Evolutionary conservation across 163 green algal genomes (phyloP), one percentile per base, ranked within the genome.

Genomic region (Chlorella variabilis): DNA sequence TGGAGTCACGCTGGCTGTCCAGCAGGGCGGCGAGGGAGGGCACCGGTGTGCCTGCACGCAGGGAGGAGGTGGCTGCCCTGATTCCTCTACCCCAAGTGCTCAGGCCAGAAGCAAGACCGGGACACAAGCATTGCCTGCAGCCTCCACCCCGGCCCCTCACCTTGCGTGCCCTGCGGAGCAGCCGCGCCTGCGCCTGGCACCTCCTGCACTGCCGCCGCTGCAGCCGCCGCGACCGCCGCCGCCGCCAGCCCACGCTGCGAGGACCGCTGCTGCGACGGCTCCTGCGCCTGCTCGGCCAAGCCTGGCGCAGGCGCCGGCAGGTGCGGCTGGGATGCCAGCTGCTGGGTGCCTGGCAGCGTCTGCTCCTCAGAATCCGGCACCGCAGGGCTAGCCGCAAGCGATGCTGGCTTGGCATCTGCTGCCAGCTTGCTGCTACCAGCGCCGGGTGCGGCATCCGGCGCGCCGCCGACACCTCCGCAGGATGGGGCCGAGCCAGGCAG

Each of bases 1-100:
- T 81, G 41, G 75, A 81, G 75, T 71, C 75, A 9, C 75, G 39
- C 41, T 81, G 75, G 59, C 75, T 81, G 59, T 81, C 75, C 39
- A 81, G 59, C 41, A 81, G 29, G 59, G 31, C 59, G 5, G 75
- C 75, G 7, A 48, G 75, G 29, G 75, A 48, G 3, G 41, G 58
- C 21, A 20, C 59, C 2, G 75, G 75, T 18, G 75, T 81, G 59
- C 73, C 73, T 80, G 73, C 66, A 73, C 11, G 45, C 45, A 54
- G 45, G 45, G 11, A 15, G 15, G 45, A 54, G 45, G 15, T 54
- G 45, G 45, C 45, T 54, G 45, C n/a, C n/a, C n/a, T n/a, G n/a
- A n/a, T n/a, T n/a, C n/a, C n/a, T n/a, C n/a, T n/a, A n/a, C n/a
- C 13, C 58, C 36, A 39, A 23, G 11, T 31, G 15, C 31, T 21